Evolutionary conservation across 1,139 yeast species (phyloP).

Genomic region (Spencermartinsiella ligniputridi): DNA sequence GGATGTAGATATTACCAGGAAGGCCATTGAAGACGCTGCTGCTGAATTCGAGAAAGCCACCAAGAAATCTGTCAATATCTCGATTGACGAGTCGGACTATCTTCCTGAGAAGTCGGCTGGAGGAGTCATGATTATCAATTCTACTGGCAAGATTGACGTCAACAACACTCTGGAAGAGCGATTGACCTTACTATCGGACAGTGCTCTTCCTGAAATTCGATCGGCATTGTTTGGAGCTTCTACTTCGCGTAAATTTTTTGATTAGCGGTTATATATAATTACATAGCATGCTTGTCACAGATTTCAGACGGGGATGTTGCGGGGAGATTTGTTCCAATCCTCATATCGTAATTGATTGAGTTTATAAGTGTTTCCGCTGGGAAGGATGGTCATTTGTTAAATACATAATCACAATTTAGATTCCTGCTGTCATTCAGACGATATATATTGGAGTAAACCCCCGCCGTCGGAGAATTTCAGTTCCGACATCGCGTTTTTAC

Average conservation of each 20-base stretch:
- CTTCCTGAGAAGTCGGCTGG: conserved; percentile 58
- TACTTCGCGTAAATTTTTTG: conserved; percentile 82
- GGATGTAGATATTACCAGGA: conserved; percentile 62
- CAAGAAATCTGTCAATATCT: conserved; percentile 25
- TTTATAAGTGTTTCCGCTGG: too few relatives aligned
- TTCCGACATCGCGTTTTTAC: too few relatives aligned
- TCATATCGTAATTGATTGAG: too few relatives aligned
- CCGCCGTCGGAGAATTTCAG: too few relatives aligned
- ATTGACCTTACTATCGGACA: conserved; percentile 72
- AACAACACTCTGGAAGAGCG: conserved; percentile 94
- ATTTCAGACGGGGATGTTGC: too few relatives aligned
- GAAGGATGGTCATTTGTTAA: too few relatives aligned
- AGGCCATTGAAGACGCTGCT: conserved; percentile 59
- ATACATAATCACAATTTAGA: too few relatives aligned
- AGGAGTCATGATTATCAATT: conserved; percentile 72
- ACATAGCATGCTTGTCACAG: too few relatives aligned
- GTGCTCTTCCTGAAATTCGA: conserved; percentile 89
- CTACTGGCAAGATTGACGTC: conserved; percentile 78
- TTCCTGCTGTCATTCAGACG: too few relatives aligned
- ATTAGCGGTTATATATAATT: too few relatives aligned
- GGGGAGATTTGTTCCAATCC: too few relatives aligned
- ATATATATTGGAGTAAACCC: too few relatives aligned
- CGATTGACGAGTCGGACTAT: conserved; percentile 45
- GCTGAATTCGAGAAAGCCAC: conserved; percentile 55
- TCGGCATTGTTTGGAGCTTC: conserved; percentile 88